Evolutionary conservation across 371 early-diverging fungal species (phyloP).

Genomic region (Umbelopsis sp.): DNA sequence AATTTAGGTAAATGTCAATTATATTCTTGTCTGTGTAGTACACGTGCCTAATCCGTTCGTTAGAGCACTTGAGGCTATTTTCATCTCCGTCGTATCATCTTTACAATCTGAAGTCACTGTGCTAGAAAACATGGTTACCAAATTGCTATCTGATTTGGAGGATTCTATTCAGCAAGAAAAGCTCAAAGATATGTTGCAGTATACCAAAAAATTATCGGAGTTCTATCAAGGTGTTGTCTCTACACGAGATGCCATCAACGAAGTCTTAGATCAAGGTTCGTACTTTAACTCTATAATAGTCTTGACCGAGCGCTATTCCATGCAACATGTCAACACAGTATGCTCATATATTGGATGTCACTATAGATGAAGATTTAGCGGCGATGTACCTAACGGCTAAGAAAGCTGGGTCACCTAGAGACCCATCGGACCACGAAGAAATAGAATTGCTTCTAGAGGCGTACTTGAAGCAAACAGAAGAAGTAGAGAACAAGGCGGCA

Average conservation of each 20-base stretch:
- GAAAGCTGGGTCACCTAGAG: conserved; percentile 57
- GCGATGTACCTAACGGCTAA: conserved; percentile 88
- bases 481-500: conserved; percentile 73
- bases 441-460: conserved; percentile 87
- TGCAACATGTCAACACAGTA: neutral
- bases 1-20: conserved; percentile 62
- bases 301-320: neutral
- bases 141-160: conserved; percentile 66
- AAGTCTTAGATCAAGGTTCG: conserved; percentile 78
- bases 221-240: conserved; percentile 76
- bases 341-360: conserved; percentile 4
- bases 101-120: conserved; percentile 79
- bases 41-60: neutral
- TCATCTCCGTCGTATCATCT: conserved; percentile 71
- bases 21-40: neutral
- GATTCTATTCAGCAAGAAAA: conserved; percentile 74
- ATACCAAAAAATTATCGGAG: conserved; percentile 73
- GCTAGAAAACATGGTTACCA: conserved; percentile 54
- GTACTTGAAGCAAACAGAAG: conserved; percentile 85
- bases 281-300: neutral
- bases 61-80: conserved; percentile 83
- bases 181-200: conserved; percentile 76
- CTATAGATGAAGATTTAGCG: conserved; percentile 84
- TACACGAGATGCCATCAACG: conserved; percentile 78
- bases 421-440: conserved; percentile 77